Conservation (phyloP, 768 basidiomycete genomes). For the Trametes cingulata region DNA sequence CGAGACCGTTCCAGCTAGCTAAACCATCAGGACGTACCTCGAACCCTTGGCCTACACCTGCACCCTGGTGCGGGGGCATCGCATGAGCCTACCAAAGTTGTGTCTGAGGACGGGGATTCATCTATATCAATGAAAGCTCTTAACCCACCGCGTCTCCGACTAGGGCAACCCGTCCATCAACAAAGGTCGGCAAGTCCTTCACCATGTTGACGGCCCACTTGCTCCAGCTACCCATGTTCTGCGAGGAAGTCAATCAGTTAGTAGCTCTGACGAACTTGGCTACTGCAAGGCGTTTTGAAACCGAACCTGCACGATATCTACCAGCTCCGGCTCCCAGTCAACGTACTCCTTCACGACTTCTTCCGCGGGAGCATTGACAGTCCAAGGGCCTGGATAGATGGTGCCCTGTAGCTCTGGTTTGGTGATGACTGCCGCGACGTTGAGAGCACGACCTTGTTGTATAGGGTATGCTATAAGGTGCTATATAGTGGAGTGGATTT, state of each 20-base stretch:
- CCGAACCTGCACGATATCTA: conserved; percentile 25
- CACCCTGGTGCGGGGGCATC: conserved; percentile 11
- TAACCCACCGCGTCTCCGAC: conserved; percentile 33
- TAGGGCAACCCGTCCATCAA: conserved; percentile 27
- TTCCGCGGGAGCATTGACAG: conserved; percentile 11
- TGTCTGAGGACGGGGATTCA: conserved; percentile 16
- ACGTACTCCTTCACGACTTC: conserved; percentile 20
- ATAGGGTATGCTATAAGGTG: conserved; percentile 36
- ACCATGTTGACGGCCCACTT: conserved; percentile 29
- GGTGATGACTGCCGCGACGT: conserved; percentile 26
- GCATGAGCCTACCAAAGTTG: conserved; percentile 10
- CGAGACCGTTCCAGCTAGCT: rapidly evolving
- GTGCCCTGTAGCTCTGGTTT: conserved; percentile 22
- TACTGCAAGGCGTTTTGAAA: no score
- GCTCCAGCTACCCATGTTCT: neutral
- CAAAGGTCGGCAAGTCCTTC: conserved; percentile 26
- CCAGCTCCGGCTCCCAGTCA: conserved; percentile 27
- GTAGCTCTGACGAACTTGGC: no score
- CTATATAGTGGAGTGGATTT: conserved; percentile 28
- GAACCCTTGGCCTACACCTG: conserved; percentile 13
- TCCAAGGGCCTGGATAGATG: conserved; percentile 25
- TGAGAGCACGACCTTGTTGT: conserved; percentile 26
- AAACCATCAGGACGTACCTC: conserved; percentile 14
- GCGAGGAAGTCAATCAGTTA: neutral
- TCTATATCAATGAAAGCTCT: no score